Percentiles rank a stretch among this genome's conserved stretches.
Evolutionary conservation across 1,284 basidiomycete species (phyloP).

Genomic region (Inonotus obliquus): DNA sequence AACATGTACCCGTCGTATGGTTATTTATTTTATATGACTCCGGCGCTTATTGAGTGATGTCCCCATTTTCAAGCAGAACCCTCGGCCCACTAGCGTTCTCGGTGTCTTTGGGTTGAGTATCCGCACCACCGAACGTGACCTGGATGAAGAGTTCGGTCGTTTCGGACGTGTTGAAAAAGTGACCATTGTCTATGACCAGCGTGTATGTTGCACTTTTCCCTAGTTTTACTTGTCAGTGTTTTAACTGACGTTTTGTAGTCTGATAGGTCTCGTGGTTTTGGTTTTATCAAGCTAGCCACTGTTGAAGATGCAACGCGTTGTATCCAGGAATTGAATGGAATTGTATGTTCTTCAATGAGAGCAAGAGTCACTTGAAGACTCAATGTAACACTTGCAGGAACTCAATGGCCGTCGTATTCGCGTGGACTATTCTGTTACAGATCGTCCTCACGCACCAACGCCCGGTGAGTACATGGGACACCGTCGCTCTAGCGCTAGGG

Average conservation of each 20-base stretch:
- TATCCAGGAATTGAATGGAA: conserved; percentile 89
- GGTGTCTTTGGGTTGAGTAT: conserved; percentile 97
- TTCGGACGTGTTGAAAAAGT: conserved; percentile 94
- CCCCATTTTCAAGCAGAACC: conserved; percentile 51
- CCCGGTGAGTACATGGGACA: conserved; percentile 98
- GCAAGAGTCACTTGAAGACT: neutral
- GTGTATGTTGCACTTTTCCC: conserved; percentile 54
- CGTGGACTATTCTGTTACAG: conserved; percentile 95
- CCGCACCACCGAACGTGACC: conserved; percentile 87
- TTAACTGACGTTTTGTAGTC: conserved; percentile 47
- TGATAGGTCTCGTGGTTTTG: conserved; percentile 95
- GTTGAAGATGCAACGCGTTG: conserved; percentile 85
- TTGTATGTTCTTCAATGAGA: conserved; percentile 49
- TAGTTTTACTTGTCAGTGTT: conserved; percentile 4
- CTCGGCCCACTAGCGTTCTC: conserved; percentile 83
- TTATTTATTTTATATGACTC: conserved; percentile 16
- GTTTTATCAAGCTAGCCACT: conserved; percentile 91
- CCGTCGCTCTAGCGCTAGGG: conserved; percentile 55
- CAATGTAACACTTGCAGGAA: conserved; percentile 45
- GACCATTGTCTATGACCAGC: conserved; percentile 97
- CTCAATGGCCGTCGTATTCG: conserved; percentile 94
- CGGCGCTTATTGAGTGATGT: conserved; percentile 31
- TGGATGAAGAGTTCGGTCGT: conserved; percentile 90
- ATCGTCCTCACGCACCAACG: conserved; percentile 90
- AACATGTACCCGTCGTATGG: conserved; percentile 72